These are phyloP conservation scores for Trichosporon sp. DNA, from an alignment of 1,284 basidiomycete genomes.

Conservation along the genomic window DNA sequence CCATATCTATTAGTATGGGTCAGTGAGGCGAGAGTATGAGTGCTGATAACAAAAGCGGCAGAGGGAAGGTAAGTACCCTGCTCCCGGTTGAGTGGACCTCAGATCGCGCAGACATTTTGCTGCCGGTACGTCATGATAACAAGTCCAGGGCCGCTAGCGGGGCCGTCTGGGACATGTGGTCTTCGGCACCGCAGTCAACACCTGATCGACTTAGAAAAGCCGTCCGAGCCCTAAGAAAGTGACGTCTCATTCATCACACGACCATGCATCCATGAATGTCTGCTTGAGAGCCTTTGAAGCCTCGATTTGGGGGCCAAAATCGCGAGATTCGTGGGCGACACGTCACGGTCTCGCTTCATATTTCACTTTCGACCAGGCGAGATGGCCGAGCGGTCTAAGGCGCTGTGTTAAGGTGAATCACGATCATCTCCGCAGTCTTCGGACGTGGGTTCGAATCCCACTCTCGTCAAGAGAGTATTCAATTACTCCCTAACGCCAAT, in stretches of 20 bases:
- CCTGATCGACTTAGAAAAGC: neutral
- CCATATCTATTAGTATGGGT: slow-evolving; percentile 54
- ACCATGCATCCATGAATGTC: too few species aligned
- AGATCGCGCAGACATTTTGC: neutral
- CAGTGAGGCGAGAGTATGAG: neutral
- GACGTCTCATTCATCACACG: too few species aligned
- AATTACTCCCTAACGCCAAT: slow-evolving; percentile 6
- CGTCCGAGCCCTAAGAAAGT: too few species aligned
- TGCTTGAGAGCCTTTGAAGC: too few species aligned
- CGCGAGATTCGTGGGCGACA: neutral
- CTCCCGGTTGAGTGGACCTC: neutral
- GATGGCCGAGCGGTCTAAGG: slow-evolving; percentile 18
- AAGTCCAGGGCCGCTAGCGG: neutral
- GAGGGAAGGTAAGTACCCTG: neutral
- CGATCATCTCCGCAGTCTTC: slow-evolving; percentile 28
- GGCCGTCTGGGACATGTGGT: too few species aligned
- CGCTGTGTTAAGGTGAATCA: slow-evolving; percentile 16
- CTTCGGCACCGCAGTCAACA: neutral
- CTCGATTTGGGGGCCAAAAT: too few species aligned
- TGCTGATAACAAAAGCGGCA: neutral
- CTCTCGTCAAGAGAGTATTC: slow-evolving; percentile 19
- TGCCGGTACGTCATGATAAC: neutral
- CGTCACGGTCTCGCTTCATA: too few species aligned
- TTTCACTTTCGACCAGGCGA: neutral
- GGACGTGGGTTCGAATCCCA: slow-evolving; percentile 47